A percentile compares a stretch with the other conserved stretches of the same genome.
phyloP scores from a whole-genome alignment of 176 grass and related monocot species.

The Eleusine indica region DNA sequence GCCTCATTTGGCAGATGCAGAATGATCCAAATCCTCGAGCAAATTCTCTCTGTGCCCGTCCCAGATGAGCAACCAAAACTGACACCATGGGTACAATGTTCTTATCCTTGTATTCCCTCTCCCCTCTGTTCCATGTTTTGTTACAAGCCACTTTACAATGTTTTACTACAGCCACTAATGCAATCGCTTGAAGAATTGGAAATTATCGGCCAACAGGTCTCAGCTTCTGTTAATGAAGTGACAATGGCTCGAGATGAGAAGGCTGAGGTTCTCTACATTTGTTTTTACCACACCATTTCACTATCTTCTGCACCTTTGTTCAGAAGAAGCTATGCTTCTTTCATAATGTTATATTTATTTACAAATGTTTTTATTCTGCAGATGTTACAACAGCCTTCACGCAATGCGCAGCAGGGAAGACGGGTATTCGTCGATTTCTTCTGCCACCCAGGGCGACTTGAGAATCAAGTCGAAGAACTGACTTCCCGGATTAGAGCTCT shows the following conservation, averaged over 20 bases:
- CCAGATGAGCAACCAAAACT: slow-evolving; percentile 65
- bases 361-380: slow-evolving; percentile 25
- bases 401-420: slow-evolving; percentile 55
- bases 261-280: slow-evolving; percentile 56
- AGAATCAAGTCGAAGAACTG: slow-evolving; percentile 66
- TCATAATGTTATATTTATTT: background rate
- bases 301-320: slow-evolving; percentile 9
- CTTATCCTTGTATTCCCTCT: slow-evolving; percentile 10
- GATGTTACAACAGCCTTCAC: slow-evolving; percentile 68
- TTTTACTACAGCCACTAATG: slow-evolving; percentile 54
- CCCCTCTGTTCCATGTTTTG: background rate
- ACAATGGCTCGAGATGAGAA: slow-evolving; percentile 74
- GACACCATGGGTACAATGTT: slow-evolving; percentile 74
- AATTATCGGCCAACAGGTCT: slow-evolving; percentile 67
- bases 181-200: slow-evolving; percentile 83
- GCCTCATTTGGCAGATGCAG: slow-evolving; percentile 63
- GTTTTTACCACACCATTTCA: background rate
- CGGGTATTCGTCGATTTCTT: slow-evolving; percentile 75
- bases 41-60: slow-evolving; percentile 65
- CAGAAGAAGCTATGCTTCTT: background rate
- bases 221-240: slow-evolving; percentile 85
- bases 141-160: background rate
- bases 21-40: slow-evolving; percentile 76
- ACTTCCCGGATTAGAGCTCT: slow-evolving; percentile 49
- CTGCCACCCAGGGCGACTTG: slow-evolving; percentile 65